Base-by-base conservation (phyloP, 192 early-diverging fungal species). In the Coemansia sp. region DNA sequence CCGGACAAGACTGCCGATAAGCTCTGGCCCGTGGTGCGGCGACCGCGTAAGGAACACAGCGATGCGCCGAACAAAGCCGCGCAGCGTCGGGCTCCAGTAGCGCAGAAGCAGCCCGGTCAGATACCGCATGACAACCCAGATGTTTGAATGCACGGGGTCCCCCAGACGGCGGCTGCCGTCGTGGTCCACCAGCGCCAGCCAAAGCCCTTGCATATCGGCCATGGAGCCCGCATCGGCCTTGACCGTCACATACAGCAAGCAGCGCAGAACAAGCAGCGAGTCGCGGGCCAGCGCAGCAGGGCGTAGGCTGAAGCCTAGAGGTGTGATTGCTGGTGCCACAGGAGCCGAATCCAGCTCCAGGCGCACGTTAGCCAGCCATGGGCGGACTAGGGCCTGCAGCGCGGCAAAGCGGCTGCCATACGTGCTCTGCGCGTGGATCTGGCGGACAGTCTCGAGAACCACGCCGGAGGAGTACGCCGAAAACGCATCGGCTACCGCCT, bases 1-100 rank as follows among this genome's bases (percentile, higher is more conserved):
- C 15, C 66, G 62, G 0, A 74, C 64, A 24, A 74, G 62, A 38
- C 55, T 52, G 2, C 52, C 67, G 41, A 83, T 64, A 5, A 83
- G 72, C 52, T 39, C 58, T 20, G 10, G 23, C n/a, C 79, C 74
- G n/a, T 76, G 39, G 7, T 8, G 75, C 5, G 62, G 16, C 12
- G 80, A 83, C 14, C 80, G 80, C 33, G 75, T 63, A n/a, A 83
- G 48, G 39, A 83, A 77, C 66, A 83, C 75, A 14, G 57, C 68
- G 11, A 83, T 75, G 23, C 80, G 80, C 0, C 80, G 71, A 52
- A 71, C 62, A 62, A 60, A 63, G 0, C 59, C 75, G 0, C 74
- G 68, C 72, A 83, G 48, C 55, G 63, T 26, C 26, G 63, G 38
- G 69, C 75, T 77, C 63, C 68, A 60, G 14, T 64, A 55, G 36